These are phyloP conservation scores for Solanum hybrid DNA, from an alignment of 305 asterid genomes.

Conservation along the genomic window DNA sequence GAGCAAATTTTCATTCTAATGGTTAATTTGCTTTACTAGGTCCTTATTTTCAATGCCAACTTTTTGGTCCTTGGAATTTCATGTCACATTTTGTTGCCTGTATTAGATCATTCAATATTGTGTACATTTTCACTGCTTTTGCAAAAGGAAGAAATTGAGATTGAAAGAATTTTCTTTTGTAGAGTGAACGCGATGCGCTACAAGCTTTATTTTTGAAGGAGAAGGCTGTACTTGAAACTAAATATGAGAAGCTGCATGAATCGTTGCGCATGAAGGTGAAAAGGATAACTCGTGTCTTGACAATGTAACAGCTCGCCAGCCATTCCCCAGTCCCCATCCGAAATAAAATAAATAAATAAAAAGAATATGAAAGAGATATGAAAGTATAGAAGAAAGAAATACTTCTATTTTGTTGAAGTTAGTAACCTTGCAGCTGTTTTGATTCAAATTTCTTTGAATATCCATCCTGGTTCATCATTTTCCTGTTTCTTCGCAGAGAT, in stretches of 20 bases:
- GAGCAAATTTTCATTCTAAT: neutral
- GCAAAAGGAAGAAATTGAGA: neutral
- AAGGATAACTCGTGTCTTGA: neutral
- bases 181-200: conserved; percentile 58
- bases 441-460: neutral
- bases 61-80: neutral
- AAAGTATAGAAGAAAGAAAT: neutral
- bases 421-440: neutral
- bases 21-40: neutral
- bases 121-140: neutral
- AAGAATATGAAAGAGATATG: neutral
- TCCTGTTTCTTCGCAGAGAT: conserved; percentile 34
- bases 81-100: neutral
- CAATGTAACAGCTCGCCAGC: neutral
- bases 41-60: neutral
- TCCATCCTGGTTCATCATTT: neutral
- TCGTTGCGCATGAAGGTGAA: conserved; percentile 57
- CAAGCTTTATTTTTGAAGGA: conserved; percentile 66
- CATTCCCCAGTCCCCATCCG: too few species aligned
- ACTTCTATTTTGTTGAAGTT: neutral
- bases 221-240: conserved; percentile 87
- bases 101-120: neutral
- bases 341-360: neutral
- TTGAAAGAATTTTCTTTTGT: conserved; percentile 10
- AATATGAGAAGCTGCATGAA: conserved; percentile 69